These are phyloP conservation scores for Aspergillus olivimuriae DNA, from an alignment of 495 filamentous ascomycete genomes.

Conservation along the genomic window DNA sequence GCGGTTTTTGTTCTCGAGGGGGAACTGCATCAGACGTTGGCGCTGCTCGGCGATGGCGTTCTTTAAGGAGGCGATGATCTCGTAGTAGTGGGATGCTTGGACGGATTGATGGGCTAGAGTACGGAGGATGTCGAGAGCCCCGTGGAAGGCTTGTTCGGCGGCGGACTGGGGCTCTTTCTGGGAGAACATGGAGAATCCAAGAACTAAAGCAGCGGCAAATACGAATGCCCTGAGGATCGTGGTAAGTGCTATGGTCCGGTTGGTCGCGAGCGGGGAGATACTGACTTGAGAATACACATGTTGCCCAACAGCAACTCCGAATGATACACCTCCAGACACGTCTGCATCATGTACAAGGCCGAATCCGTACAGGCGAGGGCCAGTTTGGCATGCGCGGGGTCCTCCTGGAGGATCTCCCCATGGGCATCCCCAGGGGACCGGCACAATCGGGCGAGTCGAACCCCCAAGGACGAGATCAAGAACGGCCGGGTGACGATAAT, in stretches of 20 bases:
- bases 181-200: conserved; percentile 39
- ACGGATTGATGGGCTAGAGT: conserved; percentile 30
- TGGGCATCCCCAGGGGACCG: conserved; percentile 11
- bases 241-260: conserved; percentile 4
- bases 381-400: conserved; percentile 28
- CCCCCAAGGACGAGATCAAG: conserved; percentile 29
- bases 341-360: conserved; percentile 37
- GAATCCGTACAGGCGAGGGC: conserved; percentile 34
- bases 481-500: conserved; percentile 38
- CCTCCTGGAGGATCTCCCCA: conserved; percentile 16
- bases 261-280: not conserved
- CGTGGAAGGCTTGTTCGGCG: conserved; percentile 26
- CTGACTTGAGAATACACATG: conserved; percentile 35
- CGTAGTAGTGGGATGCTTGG: conserved; percentile 35
- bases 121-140: conserved; percentile 25
- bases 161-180: conserved; percentile 26
- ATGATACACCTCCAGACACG: conserved; percentile 29
- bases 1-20: conserved; percentile 23
- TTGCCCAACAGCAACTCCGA: conserved; percentile 27
- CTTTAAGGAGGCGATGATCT: conserved; percentile 28
- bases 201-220: conserved; percentile 36
- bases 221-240: conserved; percentile 28
- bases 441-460: conserved; percentile 30
- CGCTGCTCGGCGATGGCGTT: conserved; percentile 29
- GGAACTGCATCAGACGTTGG: conserved; percentile 22